Base-by-base conservation (phyloP, 2,329 filamentous ascomycete species). In the Neopestalotiopsis clavispora region DNA sequence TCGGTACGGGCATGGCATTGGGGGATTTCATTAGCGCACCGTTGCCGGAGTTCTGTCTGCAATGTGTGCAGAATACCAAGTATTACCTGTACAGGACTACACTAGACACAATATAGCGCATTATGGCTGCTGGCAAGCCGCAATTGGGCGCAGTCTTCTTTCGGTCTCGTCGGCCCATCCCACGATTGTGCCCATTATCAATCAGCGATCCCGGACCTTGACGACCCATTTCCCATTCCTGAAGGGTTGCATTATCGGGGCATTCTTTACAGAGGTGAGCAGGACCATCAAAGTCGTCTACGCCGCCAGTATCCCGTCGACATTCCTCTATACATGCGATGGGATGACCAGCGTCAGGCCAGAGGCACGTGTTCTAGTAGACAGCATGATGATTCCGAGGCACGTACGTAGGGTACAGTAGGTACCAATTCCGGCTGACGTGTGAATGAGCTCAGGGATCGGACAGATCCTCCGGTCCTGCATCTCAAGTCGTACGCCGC, bases 41-140 rank as follows among this genome's bases (percentile, higher is more conserved):
- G 64, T 57, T 58, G n/a, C 23, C 64, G 64, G 64, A 66, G 45
- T 49, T 23, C 64, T 30, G 34, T 38, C 34, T 38, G 34, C 34
- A 7, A 7, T 38, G 34, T 38, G 34, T 38, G 34, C 23, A 28
- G 10, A 38, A 38, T 38, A 10, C 34, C 34, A 38, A 38, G 34
- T 38, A 38, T 38, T 38, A 38, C 34, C 34, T 38, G 6, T 38
- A 38, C 34, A 38, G 34, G 34, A 38, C 34, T 38, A 38, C 34
- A 38, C 34, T 10, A 38, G 6, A 38, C 6, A 38, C 34, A 38
- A 7, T 38, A 10, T 38, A 38, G 34, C 34, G 34, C 34, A 7
- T 38, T 38, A 7, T 38, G 34, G 10, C 34, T 38, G 6, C 10
- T 38, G 1, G 34, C 34, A 38, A 38, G 34, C 34, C 34, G 45